Evolutionary conservation across 1,139 yeast species (phyloP), one percentile per base, ranked within the genome.

Genomic region (Zygoascus meyerae): DNA sequence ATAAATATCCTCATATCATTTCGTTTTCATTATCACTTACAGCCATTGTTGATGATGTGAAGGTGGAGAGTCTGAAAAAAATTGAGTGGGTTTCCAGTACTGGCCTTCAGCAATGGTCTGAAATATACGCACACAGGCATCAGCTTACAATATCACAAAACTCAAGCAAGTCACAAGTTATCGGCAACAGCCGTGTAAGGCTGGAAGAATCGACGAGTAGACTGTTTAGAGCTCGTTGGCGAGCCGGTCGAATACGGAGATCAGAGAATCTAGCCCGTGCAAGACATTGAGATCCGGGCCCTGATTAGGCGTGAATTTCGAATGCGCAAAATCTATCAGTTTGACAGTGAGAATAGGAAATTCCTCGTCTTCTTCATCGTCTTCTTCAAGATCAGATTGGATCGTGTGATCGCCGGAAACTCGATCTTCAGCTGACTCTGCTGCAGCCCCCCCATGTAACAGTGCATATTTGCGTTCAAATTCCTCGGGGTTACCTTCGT

Each of bases 311-410:
- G 77, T 73, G 51, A 76, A 68, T 53, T 71, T 75, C 0, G 97
- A 78, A 63, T 90, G 97, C 0, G 97, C 97, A 71, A 92, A 89
- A 63, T 92, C 98, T 12, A 92, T 87, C 47, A 90, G 59, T 40
- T 79, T 73, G 42, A 87, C 70, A 6, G 78, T 68, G 53, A 86
- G 77, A 42, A 79, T 60, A 1, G 72, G 68, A 11, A 67, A 50
- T 17, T 52, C 45, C 30, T 49, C 48, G 30, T 50, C 60, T 11
- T 52, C 55, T n/a, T 56, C 60, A 14, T 54, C 64, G 2, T 53
- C 61, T 11, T 55, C 66, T 2, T 53, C 60, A 8, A 58, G 64
- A 3, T 57, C 61, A 57, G 2, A 56, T 59, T n/a, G 52, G 26
- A 4, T 21, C 26, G 26, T 21, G 26, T 21, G 26, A 21, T 21